Conservation (phyloP, 108 stramenopile genomes). For the Chaetoceros muelleri region DNA sequence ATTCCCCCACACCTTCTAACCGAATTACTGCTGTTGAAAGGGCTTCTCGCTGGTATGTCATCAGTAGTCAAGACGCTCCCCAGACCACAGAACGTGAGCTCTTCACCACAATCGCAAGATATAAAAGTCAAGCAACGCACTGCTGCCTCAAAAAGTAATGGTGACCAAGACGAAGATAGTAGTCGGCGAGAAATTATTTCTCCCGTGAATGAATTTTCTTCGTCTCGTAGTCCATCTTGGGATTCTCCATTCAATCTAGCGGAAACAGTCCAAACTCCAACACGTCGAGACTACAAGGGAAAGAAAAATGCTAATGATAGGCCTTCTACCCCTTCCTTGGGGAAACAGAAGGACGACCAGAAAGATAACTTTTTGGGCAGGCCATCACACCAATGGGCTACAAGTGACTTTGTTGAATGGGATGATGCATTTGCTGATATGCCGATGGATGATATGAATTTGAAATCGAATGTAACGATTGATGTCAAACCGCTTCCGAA, state of each 20-base stretch:
- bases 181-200: too few species aligned
- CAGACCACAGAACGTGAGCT: slow-evolving; percentile 2
- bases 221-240: too few species aligned
- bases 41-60: slow-evolving; percentile 19
- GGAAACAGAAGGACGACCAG: slow-evolving; percentile 12
- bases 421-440: slow-evolving; percentile 15
- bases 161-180: too few species aligned
- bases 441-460: slow-evolving; percentile 13
- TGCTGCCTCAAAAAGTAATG: slow-evolving; percentile 1
- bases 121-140: not conserved
- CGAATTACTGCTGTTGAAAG: slow-evolving; percentile 24
- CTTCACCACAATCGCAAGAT: slow-evolving; percentile 8
- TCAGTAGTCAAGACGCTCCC: slow-evolving; percentile 11
- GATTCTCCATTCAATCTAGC: too few species aligned
- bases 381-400: slow-evolving; percentile 4
- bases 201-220: too few species aligned
- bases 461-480: slow-evolving; percentile 28
- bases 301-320: too few species aligned
- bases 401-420: slow-evolving; percentile 19
- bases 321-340: slow-evolving; percentile 13
- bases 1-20: too few species aligned
- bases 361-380: slow-evolving; percentile 2
- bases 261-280: too few species aligned
- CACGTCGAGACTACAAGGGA: too few species aligned
- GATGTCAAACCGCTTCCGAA: slow-evolving; percentile 82